Conservation (phyloP, 192 early-diverging fungal genomes). For the Diversispora epigaea region DNA sequence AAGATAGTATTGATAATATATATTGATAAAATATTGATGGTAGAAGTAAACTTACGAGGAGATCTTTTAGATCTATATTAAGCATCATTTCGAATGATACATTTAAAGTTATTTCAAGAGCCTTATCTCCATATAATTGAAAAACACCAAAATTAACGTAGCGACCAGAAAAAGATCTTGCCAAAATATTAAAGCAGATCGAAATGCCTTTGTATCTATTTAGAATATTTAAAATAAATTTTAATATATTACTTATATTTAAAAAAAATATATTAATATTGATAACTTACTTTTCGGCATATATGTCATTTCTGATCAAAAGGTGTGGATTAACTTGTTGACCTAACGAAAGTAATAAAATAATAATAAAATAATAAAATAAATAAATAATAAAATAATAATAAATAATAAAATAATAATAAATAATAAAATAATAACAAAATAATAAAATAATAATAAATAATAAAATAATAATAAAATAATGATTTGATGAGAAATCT, state of each 20-base stretch:
- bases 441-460: neutral
- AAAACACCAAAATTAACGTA: slow-evolving; percentile 94
- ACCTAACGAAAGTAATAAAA: neutral
- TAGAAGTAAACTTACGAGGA: slow-evolving; percentile 53
- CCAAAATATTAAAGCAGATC: slow-evolving; percentile 72
- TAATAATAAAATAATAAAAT: neutral
- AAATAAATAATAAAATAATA: neutral
- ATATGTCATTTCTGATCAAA: slow-evolving; percentile 40
- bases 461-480: neutral
- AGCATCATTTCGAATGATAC: slow-evolving; percentile 70
- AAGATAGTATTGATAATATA: neutral
- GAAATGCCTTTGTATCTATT: slow-evolving; percentile 73
- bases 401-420: slow-evolving; percentile 3
- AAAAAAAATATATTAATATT: neutral
- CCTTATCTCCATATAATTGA: slow-evolving; percentile 79
- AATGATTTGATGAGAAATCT: neutral
- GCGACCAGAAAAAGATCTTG: slow-evolving; percentile 67
- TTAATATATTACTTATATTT: neutral
- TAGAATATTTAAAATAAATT: neutral
- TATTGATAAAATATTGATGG: neutral
- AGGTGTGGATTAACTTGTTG: slow-evolving; percentile 12
- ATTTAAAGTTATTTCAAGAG: slow-evolving; percentile 65
- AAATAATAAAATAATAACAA: too few species aligned
- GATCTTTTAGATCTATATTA: slow-evolving; percentile 70
- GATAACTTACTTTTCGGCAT: slow-evolving; percentile 48